Percentiles rank a stretch among this genome's conserved stretches.
Evolutionary conservation across 495 filamentous ascomycete genomes (phyloP).

Genomic region (Podospora australis): DNA sequence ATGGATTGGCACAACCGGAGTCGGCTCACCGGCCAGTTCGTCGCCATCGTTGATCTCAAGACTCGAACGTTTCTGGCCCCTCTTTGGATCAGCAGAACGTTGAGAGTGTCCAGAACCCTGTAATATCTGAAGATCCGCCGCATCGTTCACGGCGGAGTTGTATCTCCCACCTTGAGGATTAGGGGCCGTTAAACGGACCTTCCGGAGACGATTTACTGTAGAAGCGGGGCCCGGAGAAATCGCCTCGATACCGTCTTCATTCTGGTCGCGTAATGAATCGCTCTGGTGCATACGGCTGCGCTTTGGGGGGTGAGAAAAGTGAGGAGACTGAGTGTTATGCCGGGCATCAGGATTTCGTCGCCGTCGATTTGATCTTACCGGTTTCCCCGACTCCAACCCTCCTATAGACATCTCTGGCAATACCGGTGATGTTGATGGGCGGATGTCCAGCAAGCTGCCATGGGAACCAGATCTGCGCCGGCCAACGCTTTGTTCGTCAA

Average conservation of each 20-base stretch:
- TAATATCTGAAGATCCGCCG: constrained; percentile 14
- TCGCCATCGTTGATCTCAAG: background rate
- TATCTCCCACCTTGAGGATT: too few relatives aligned
- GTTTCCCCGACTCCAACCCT: too few relatives aligned
- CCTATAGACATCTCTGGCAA: too few relatives aligned
- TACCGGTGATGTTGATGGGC: too few relatives aligned
- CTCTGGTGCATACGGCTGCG: too few relatives aligned
- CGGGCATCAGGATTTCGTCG: background rate
- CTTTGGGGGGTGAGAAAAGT: too few relatives aligned
- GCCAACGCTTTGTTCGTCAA: constrained; percentile 9
- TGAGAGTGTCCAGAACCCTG: background rate
- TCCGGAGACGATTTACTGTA: background rate
- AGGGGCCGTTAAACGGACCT: background rate
- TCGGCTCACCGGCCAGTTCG: constrained; percentile 1
- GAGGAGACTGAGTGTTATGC: too few relatives aligned
- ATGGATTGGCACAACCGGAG: too few relatives aligned
- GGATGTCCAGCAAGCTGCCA: too few relatives aligned
- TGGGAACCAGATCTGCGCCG: too few relatives aligned
- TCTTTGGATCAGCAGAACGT: background rate
- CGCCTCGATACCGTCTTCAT: constrained; percentile 1
- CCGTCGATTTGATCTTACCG: background rate
- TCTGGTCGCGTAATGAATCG: too few relatives aligned
- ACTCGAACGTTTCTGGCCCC: constrained; percentile 9
- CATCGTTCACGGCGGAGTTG: too few relatives aligned
- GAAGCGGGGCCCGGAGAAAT: background rate